phyloP scores from a whole-genome alignment of 345 rosid species.

The Streptanthus diversifolius region DNA sequence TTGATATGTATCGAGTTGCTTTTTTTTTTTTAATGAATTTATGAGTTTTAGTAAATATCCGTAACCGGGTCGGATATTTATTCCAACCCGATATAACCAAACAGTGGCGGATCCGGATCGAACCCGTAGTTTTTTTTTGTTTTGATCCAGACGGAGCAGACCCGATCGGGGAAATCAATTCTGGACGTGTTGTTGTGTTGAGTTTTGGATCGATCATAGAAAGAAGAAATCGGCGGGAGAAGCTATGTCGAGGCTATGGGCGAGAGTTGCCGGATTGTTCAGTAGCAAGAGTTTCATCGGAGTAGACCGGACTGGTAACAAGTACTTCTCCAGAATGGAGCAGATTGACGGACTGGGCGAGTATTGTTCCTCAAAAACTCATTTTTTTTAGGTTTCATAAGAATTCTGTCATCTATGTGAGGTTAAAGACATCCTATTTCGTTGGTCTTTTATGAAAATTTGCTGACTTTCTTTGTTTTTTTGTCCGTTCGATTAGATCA shows the following conservation, averaged over 20 bases:
- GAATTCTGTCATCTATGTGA: not conserved
- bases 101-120: not conserved
- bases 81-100: not conserved
- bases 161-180: not conserved
- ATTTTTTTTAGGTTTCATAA: no score
- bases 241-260: slow-evolving; percentile 70
- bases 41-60: not conserved
- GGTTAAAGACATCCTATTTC: not conserved
- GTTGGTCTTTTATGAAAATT: not conserved
- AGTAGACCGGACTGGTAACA: slow-evolving; percentile 70
- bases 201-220: not conserved
- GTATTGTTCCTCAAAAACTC: slow-evolving; percentile 41
- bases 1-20: not conserved
- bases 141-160: slow-evolving; percentile 7
- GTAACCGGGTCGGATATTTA: not conserved
- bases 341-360: slow-evolving; percentile 80
- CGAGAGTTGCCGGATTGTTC: slow-evolving; percentile 66
- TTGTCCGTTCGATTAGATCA: not conserved
- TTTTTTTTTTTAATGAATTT: not conserved
- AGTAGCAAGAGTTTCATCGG: slow-evolving; percentile 51
- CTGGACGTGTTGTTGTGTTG: not conserved
- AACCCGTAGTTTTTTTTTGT: not conserved
- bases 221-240: slow-evolving; percentile 21
- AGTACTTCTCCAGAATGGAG: slow-evolving; percentile 70
- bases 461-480: not conserved